These are phyloP conservation scores for Schizonepeta tenuifolia DNA, from an alignment of 257 asterid genomes.

Conservation along the genomic window DNA sequence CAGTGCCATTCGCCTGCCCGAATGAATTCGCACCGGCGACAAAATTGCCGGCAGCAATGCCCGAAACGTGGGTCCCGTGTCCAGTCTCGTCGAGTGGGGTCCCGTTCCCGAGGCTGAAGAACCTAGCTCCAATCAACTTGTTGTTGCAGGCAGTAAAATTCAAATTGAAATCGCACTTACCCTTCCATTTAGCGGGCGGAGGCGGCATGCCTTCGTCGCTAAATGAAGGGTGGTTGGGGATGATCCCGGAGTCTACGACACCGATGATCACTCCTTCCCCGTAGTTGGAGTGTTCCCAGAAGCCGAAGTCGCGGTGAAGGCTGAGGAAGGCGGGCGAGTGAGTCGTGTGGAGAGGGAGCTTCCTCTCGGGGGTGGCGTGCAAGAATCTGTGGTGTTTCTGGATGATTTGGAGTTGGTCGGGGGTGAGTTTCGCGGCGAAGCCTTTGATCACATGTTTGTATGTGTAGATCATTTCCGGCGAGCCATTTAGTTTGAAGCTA, in stretches of 20 bases:
- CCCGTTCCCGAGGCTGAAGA: background rate
- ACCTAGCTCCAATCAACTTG: slow-evolving; percentile 37
- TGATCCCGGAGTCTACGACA: slow-evolving; percentile 30
- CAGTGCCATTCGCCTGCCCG: slow-evolving; percentile 52
- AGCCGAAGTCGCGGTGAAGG: slow-evolving; percentile 32
- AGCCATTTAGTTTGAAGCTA: too few species aligned
- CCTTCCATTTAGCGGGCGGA: slow-evolving; percentile 38
- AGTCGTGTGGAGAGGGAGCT: slow-evolving; percentile 45
- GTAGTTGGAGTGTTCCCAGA: slow-evolving; percentile 34
- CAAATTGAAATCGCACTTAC: slow-evolving; percentile 31
- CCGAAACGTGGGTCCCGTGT: slow-evolving; percentile 53
- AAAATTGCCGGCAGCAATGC: slow-evolving; percentile 54
- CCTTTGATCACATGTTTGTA: too few species aligned
- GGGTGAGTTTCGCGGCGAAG: too few species aligned
- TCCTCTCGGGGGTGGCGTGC: too few species aligned
- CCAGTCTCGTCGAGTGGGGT: slow-evolving; percentile 33
- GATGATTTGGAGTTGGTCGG: too few species aligned
- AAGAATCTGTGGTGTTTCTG: too few species aligned
- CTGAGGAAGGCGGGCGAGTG: slow-evolving; percentile 56
- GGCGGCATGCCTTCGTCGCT: slow-evolving; percentile 35
- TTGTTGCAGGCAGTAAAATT: slow-evolving; percentile 27
- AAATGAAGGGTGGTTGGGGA: slow-evolving; percentile 35
- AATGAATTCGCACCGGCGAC: slow-evolving; percentile 39
- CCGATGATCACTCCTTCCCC: slow-evolving; percentile 41
- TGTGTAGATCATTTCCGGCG: too few species aligned